Evolutionary conservation across 2,329 filamentous ascomycete species (phyloP).

Genomic region (Trichoderma sp.): DNA sequence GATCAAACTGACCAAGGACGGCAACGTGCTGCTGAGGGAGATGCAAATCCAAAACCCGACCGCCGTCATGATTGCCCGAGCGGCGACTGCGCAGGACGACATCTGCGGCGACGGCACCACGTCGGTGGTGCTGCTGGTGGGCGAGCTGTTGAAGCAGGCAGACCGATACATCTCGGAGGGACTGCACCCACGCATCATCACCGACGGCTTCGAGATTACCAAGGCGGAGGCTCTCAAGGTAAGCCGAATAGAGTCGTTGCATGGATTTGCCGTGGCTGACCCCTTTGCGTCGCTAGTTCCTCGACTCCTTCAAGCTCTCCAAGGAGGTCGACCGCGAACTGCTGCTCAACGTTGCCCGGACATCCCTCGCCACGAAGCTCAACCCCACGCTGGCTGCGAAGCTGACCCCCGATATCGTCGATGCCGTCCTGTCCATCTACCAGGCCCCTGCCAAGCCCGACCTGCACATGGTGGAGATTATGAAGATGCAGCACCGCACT

Average conservation of each 20-base stretch:
- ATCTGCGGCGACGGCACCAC: conserved; percentile 98
- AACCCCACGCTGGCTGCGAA: conserved; percentile 86
- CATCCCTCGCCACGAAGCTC: conserved; percentile 92
- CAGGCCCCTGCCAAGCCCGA: conserved; percentile 88
- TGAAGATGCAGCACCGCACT: conserved; percentile 99
- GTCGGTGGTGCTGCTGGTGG: conserved; percentile 90
- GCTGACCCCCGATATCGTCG: conserved; percentile 92
- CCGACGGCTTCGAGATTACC: conserved; percentile 95
- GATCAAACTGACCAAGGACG: conserved; percentile 99
- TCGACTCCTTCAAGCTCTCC: conserved; percentile 89
- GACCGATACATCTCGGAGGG: conserved; percentile 95
- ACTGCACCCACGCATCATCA: conserved; percentile 94
- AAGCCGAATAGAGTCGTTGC: neutral
- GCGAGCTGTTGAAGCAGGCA: conserved; percentile 96
- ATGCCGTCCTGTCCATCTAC: conserved; percentile 94
- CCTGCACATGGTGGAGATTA: conserved; percentile 98
- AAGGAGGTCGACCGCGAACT: conserved; percentile 91
- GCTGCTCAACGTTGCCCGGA: conserved; percentile 87
- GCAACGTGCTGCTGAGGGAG: conserved; percentile 78
- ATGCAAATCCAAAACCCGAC: conserved; percentile 99
- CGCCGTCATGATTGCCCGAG: conserved; percentile 79
- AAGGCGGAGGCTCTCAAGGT: conserved; percentile 91
- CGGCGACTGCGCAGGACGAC: conserved; percentile 96
- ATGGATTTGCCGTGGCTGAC: conserved; percentile 31
- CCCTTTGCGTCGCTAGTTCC: conserved; percentile 62